phyloP scores from a whole-genome alignment of 2,329 filamentous ascomycete species.

The Magnaporthales sp. region DNA sequence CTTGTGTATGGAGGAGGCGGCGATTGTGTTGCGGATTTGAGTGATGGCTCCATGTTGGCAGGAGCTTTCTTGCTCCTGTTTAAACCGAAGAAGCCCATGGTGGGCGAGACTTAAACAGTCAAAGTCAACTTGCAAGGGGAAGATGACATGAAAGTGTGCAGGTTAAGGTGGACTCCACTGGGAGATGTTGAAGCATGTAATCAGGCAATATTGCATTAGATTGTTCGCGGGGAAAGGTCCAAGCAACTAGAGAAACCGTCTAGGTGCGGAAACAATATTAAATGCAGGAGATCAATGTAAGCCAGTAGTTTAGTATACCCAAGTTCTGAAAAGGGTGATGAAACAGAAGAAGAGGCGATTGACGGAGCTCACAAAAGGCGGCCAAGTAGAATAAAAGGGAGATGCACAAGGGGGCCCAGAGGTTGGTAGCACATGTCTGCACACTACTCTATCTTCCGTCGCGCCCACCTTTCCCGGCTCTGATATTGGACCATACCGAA shows the following conservation, averaged over 20 bases:
- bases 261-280: background rate
- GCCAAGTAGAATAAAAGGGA: background rate
- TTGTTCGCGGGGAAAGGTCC: background rate
- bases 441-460: background rate
- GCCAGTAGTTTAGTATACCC: background rate
- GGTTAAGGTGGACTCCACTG: conserved; percentile 6
- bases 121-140: conserved; percentile 6
- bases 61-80: conserved; percentile 1
- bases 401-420: background rate
- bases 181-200: conserved; percentile 5
- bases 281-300: background rate
- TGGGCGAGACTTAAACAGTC: background rate
- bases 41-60: background rate
- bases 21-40: background rate
- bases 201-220: background rate
- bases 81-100: conserved; percentile 8
- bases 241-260: background rate
- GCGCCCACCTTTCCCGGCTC: background rate
- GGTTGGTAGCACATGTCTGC: conserved; percentile 2
- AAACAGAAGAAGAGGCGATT: background rate
- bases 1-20: conserved; percentile 5
- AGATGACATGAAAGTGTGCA: conserved; percentile 10
- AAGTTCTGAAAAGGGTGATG: background rate
- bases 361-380: background rate
- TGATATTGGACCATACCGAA: conserved; percentile 1